Base-by-base conservation (phyloP, 176 grass and related monocot species). In the Avena atlantica region DNA sequence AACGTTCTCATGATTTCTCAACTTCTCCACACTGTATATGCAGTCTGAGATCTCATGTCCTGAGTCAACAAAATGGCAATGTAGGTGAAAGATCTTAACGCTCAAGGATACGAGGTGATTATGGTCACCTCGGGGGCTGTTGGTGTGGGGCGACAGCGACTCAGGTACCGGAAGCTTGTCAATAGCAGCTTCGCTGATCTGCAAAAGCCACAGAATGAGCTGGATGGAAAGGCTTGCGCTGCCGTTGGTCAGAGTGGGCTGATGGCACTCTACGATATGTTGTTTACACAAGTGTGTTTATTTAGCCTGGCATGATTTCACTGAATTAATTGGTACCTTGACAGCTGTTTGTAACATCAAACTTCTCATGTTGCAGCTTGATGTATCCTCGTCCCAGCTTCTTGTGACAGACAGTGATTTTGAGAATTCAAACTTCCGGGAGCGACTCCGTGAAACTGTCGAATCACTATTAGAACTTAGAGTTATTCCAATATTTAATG, bases 161-260 rank as follows among this genome's bases (percentile, higher is more conserved):
- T 99, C 29, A 90, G 89, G 19, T 96, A 99, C 78, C 84, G 97
- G 19, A 94, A 88, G 77, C 86, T 99, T 67, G 87, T 96, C 80
- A 91, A 99, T 85, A 96, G 94, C 92, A 99, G 97, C 83, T 96
- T 99, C 87, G 88, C 93, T 61, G 97, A 99, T 96, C 92, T 99
- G 15, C 94, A 99, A 56, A 96, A 96, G 58, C 92, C 97, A 84
- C 97, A 96, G 75, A 68, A 83, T 72, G 97, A 99, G 81, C 81
- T 99, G 70, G 92, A 99, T 74, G 97, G 97, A 8, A 99, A 99
- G 86, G 93, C 97, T 45, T 96, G 94, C 36, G 97, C 97, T 15
- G 90, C 93, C 15, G 97, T 96, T 85, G 97, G 97, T 71, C 97
- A 99, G 83, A 99, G 89, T 83, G 97, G 94, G 21, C 87, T 99